Conservation (phyloP, 164 flowering plant genomes). For the Brasenia schreberi region DNA sequence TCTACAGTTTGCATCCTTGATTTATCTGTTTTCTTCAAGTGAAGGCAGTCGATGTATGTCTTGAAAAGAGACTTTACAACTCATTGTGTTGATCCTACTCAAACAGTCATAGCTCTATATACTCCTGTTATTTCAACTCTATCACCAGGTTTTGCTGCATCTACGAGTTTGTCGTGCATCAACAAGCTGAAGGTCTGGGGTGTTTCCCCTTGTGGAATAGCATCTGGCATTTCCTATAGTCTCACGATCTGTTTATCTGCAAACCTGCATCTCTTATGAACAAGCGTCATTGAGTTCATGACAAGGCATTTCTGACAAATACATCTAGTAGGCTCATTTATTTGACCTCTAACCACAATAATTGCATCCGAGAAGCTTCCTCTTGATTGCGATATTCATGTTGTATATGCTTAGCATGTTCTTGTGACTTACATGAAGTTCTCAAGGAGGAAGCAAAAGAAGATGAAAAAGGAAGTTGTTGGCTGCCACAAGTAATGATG, state of each 20-base stretch:
- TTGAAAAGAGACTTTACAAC: constrained; percentile 89
- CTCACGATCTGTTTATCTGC: constrained; percentile 93
- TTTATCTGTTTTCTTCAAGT: no score
- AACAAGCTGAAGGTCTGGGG: constrained; percentile 97
- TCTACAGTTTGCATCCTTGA: no score
- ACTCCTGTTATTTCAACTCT: constrained; percentile 96
- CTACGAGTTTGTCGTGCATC: constrained; percentile 94
- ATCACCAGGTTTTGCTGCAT: constrained; percentile 95
- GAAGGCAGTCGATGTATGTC: no score
- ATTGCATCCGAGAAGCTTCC: constrained; percentile 71
- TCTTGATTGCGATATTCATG: no score
- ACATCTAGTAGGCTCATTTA: constrained; percentile 67
- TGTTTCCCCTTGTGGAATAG: constrained; percentile 97
- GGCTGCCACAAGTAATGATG: no score
- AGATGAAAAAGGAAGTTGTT: no score
- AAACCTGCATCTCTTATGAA: constrained; percentile 98
- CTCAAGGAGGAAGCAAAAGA: no score
- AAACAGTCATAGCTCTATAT: constrained; percentile 97
- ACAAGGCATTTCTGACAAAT: constrained; percentile 68
- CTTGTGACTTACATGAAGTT: no score
- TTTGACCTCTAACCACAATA: constrained; percentile 86
- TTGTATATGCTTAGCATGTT: no score
- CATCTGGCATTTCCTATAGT: constrained; percentile 98
- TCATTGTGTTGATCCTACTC: constrained; percentile 86
- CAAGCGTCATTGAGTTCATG: constrained; percentile 72